Conservation (phyloP, 1,284 basidiomycete species). For the Rhodotorula sp. region DNA sequence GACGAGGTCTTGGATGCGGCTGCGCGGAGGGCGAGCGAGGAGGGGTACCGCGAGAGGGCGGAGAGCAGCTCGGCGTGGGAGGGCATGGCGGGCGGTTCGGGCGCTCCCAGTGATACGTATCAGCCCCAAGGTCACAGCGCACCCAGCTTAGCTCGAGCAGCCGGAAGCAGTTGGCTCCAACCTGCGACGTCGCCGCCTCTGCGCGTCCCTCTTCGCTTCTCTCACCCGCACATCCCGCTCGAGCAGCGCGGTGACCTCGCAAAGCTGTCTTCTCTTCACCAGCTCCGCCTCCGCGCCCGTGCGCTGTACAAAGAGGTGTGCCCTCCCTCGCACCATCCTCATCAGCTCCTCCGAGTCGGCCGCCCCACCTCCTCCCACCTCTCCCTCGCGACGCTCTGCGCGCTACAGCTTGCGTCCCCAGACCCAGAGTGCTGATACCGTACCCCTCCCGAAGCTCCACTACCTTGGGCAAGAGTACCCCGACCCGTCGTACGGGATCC, state of each 20-base stretch:
- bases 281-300: conserved; percentile 28
- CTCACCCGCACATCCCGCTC: neutral
- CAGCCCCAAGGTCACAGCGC: too few species aligned
- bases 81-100: neutral
- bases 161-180: too few species aligned
- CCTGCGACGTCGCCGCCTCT: too few species aligned
- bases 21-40: conserved; percentile 11
- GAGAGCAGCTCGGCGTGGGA: neutral
- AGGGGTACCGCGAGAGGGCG: conserved; percentile 13
- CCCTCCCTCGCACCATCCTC: neutral
- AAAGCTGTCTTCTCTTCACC: conserved; percentile 22
- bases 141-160: too few species aligned
- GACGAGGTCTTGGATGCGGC: neutral
- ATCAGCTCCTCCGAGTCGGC: neutral
- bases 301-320: conserved; percentile 41
- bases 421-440: too few species aligned
- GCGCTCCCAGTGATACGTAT: too few species aligned
- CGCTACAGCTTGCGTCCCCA: too few species aligned
- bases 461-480: conserved; percentile 40
- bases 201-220: neutral
- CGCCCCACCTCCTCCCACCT: neutral
- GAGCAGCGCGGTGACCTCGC: too few species aligned
- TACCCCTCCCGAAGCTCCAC: conserved; percentile 15
- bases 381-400: too few species aligned
- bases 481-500: conserved; percentile 35